Evolutionary conservation across 345 rosid species (phyloP).

Genomic region (Syzygium grande): DNA sequence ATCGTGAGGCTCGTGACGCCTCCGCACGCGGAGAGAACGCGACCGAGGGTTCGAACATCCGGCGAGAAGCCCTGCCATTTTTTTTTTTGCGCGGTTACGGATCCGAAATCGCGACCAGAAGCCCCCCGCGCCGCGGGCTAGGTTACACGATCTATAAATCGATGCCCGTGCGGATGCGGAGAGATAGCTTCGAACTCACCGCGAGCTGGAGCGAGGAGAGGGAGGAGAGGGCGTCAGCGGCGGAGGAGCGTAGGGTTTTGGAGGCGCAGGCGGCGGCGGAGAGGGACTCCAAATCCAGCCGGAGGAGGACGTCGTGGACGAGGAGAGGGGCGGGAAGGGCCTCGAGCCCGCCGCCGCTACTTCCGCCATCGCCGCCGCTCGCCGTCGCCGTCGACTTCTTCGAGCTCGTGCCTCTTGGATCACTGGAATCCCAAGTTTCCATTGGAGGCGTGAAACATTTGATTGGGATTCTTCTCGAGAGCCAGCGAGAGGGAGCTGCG

Average conservation of each 20-base stretch:
- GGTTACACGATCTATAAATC: not conserved
- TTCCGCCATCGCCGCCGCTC: not conserved
- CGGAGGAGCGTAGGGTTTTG: conserved; percentile 31
- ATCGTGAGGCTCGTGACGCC: conserved; percentile 22
- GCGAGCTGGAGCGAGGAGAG: conserved; percentile 31
- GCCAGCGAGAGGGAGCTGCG: not conserved
- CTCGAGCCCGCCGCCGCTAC: not conserved
- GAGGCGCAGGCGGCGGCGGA: conserved; percentile 45
- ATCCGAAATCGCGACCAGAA: not conserved
- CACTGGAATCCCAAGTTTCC: not conserved
- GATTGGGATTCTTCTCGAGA: not conserved
- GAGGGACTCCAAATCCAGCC: conserved; percentile 41
- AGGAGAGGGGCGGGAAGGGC: conserved; percentile 21
- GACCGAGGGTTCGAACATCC: conserved; percentile 24
- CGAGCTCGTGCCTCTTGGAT: not conserved
- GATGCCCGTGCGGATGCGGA: not conserved
- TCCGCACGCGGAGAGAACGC: conserved; percentile 21
- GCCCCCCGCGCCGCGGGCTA: not conserved
- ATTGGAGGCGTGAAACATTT: not conserved
- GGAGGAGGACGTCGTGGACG: conserved; percentile 31
- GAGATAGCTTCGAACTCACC: conserved; percentile 8
- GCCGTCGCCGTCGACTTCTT: not conserved
- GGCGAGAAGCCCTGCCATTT: conserved; percentile 26
- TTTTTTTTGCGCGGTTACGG: not conserved
- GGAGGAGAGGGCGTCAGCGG: conserved; percentile 27